Base-by-base conservation (phyloP, 495 filamentous ascomycete genomes). In the Bombardia bombarda region DNA sequence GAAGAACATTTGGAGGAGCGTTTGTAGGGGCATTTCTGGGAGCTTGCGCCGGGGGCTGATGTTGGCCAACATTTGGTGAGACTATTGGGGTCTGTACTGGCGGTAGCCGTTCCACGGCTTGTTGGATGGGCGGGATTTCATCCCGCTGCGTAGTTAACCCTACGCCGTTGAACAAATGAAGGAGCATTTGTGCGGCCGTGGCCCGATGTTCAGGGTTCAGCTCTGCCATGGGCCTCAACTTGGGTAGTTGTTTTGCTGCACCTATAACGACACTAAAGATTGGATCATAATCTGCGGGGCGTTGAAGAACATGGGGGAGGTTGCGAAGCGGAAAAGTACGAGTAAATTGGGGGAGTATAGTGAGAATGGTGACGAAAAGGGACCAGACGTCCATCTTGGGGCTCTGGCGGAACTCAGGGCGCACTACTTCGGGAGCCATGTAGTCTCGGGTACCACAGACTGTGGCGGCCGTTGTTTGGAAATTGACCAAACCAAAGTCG, bases 361-460 rank as follows among this genome's bases (percentile, higher is more conserved):
- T 36, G 28, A 45, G 10, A 9, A 59, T 22, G 2, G 47, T 52
- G 38, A 46, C 51, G n/a, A 50, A 59, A n/a, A 57, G 43, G 1
- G 53, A 57, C 52, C 53, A 62, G 2, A 62, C 42, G 21, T 55
- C 53, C n/a, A 40, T 22, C 31, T 50, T 56, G n/a, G 39, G 23
- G 7, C 10, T 37, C 8, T 49, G 38, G 5, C n/a, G 2, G 5
- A 4, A 3, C 22, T 38, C 1, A 12, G 16, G 18, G 31, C 12
- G 52, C 7, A 51, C 12, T n/a, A n/a, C n/a, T 22, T 61, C 57
- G 0, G 57, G 57, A 2, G 57, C 57, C 35, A 43, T 33, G 17
- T 47, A 58, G 0, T n/a, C 2, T n/a, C 0, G 0, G 9, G 51
- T 47, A 10, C 57, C 57, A 20, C 25, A 46, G 7, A 17, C 1